phyloP scores from a whole-genome alignment of 208 protist genomes.

The Wallacemonas sp. region DNA sequence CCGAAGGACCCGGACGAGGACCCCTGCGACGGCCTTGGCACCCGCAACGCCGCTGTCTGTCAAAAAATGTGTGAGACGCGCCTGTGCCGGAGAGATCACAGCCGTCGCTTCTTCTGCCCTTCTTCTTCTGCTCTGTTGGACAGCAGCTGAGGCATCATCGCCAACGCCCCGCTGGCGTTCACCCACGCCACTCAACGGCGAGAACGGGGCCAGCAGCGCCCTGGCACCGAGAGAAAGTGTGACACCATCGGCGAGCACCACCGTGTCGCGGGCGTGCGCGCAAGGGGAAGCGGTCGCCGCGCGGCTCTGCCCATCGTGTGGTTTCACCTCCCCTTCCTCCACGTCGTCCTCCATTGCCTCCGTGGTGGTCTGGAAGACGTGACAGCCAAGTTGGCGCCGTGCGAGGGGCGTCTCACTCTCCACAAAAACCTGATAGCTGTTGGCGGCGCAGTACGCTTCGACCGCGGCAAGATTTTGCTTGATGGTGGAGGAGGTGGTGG shows the following conservation, averaged over 20 bases:
- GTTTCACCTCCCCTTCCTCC: neutral
- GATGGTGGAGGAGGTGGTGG: slow-evolving; percentile 39
- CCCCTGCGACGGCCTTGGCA: slow-evolving; percentile 6
- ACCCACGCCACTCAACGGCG: slow-evolving; percentile 3
- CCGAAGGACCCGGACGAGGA: slow-evolving; percentile 26
- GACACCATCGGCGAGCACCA: neutral
- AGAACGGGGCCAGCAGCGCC: slow-evolving; percentile 8
- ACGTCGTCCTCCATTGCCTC: slow-evolving; percentile 19
- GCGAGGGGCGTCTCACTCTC: slow-evolving; percentile 32
- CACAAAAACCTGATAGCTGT: slow-evolving; percentile 66
- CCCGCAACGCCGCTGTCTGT: neutral
- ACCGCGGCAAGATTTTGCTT: slow-evolving; percentile 55
- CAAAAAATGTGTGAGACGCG: neutral
- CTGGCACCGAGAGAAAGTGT: neutral
- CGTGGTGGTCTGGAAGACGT: slow-evolving; percentile 9
- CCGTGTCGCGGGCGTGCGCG: neutral
- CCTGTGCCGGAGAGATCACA: neutral
- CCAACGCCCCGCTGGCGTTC: neutral
- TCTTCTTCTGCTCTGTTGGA: neutral
- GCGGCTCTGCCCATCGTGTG: neutral
- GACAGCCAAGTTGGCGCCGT: slow-evolving; percentile 31
- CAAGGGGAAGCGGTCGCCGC: neutral
- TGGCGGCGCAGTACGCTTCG: slow-evolving; percentile 47
- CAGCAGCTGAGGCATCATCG: no score
- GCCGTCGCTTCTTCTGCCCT: neutral